Evolutionary conservation across 2,329 filamentous ascomycete genomes (phyloP), one percentile per base, ranked within the genome.

Genomic region (Trichoderma hamatum): DNA sequence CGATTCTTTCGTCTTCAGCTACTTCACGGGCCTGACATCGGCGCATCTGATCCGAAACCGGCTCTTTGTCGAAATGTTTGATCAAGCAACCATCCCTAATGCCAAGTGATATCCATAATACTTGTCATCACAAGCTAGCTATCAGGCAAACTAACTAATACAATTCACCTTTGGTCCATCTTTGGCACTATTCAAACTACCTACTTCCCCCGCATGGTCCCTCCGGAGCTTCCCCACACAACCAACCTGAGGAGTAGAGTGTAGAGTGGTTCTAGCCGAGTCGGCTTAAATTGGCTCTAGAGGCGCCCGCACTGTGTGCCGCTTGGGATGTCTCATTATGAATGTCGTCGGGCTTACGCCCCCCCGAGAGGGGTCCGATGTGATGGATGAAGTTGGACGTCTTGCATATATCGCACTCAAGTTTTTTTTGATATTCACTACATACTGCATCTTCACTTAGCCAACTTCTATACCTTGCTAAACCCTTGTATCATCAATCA

Each of bases 31-130:
- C 30, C 54, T n/a, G 26, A 28, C 39, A 28, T 36, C 63, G 26
- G 32, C 49, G 19, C 28, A n/a, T 11, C 24, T 39, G 58, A 49
- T 68, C 66, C 66, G 66, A 68, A 62, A 63, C 49, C 66, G 66
- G 66, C 63, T 56, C 56, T 43, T 30, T 28, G 14, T 55, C 13
- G 13, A 49, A 24, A 39, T 28, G 3, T 2, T 21, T 26, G 24
- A 59, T 28, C 64, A 21, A 13, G 6, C 19, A 14, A 21, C n/a
- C n/a, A 30, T 19, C 13, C 14, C 19, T 43, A 36, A 32, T 14
- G 28, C 21, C 54, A 52, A 63, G 43, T 19, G 52, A 24, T 49
- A 43, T n/a, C 54, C 24, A 34, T 55, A 39, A 43, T 43, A 16
- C 5, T 55, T 13, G 46, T 49, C 19, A 24, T 49, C 46, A 24